Evolutionary conservation across 176 grass and related monocot species (phyloP), one percentile per base, ranked within the genome.

Genomic region (Musa itinerans): DNA sequence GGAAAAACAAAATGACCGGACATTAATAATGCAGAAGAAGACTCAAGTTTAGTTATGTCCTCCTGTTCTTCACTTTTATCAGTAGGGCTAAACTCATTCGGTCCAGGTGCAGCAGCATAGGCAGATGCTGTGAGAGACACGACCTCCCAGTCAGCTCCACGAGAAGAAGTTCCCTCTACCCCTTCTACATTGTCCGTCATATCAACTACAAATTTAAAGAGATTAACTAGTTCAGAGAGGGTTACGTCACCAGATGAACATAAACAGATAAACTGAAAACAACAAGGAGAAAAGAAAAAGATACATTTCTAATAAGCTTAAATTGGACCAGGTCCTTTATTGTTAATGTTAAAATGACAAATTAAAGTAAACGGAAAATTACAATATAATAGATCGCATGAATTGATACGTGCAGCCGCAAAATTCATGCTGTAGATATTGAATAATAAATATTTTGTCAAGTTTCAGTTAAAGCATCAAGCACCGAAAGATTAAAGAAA

Each of bases 1-100:
- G 90, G 90, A 71, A 98, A 98, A 52, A 93, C 90, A 70, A 89
- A 91, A 63, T 98, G 90, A 16, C 74, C 83, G 9, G 89, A 92
- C 74, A 78, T 57, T 59, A 88, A 82, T 73, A 88, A 15, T 8
- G 48, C 21, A 20, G 23, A 52, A 29, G 86, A 71, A 1, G 90
- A 83, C 61, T 67, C 82, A 51, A 49, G 63, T 2, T 73, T 50
- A 9, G 71, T 83, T 16, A 69, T 48, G 0, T 51, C 27, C 22
- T 71, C 85, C 10, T 88, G 88, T 72, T 72, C 84, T 71, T 85
- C 85, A 25, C 59, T 10, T 76, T 89, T 84, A 9, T 89, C 77
- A 0, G 53, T 78, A 43, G 72, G 78, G 3, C 82, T 65, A 8
- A 78, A 29, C 13, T 43, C 76, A 7, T 51, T 73, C 0, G 84